A percentile compares a stretch with the other conserved stretches of the same genome.
Evolutionary conservation across 2,329 filamentous ascomycete genomes (phyloP).

Genomic region (Aspergillus texensis): DNA sequence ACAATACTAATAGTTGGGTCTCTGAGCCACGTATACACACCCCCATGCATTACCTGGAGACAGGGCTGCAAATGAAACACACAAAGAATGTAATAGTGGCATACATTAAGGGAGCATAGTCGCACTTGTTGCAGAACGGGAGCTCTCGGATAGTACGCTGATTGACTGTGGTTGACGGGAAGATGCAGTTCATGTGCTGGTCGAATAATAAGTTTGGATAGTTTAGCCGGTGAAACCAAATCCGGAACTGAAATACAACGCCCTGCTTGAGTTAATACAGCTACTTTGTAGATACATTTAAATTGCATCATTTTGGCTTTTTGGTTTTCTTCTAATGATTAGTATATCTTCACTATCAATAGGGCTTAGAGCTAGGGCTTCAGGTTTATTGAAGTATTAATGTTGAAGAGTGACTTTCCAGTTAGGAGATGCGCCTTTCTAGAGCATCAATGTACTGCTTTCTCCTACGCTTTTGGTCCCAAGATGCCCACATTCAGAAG

Average conservation of each 20-base stretch:
- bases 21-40: conserved; percentile 19
- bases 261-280: neutral
- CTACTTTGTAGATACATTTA: too few relatives aligned
- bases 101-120: conserved; percentile 12
- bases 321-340: neutral
- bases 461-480: neutral
- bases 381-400: neutral
- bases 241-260: neutral
- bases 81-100: conserved; percentile 19
- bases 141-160: neutral
- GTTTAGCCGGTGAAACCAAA: conserved; percentile 2
- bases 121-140: neutral
- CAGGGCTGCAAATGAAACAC: conserved; percentile 18
- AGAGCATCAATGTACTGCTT: neutral
- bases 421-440: neutral
- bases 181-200: conserved; percentile 17
- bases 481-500: neutral
- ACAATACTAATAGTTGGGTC: neutral
- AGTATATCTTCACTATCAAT: neutral
- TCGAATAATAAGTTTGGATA: conserved; percentile 2
- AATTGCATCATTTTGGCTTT: too few relatives aligned
- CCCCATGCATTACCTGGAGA: conserved; percentile 16
- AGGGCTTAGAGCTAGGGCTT: neutral
- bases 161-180: conserved; percentile 13
- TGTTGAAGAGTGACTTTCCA: too few relatives aligned